phyloP scores from a whole-genome alignment of 2,329 filamentous ascomycete species.

The Colletotrichum chrysophilum region DNA sequence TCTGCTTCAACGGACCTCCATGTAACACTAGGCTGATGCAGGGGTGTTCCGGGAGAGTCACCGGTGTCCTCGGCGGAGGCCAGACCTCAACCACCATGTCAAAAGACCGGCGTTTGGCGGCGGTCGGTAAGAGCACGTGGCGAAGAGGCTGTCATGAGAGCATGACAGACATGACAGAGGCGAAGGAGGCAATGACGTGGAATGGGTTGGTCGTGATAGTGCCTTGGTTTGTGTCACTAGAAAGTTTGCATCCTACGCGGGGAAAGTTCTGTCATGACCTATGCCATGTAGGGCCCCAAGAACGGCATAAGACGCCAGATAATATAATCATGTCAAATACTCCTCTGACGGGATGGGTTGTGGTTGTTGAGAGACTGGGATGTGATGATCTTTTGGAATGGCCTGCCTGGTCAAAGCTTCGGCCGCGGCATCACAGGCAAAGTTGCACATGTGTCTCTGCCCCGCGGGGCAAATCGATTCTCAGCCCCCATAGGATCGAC shows the following conservation, averaged over 20 bases:
- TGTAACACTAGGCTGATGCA: not conserved
- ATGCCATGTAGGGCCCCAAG: not conserved
- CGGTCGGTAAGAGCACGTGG: not conserved
- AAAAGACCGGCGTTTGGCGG: not conserved
- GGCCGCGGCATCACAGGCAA: conserved; percentile 15
- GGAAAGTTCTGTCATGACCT: conserved; percentile 6
- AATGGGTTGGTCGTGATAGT: not conserved
- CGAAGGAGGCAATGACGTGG: not conserved
- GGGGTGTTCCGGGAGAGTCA: not conserved
- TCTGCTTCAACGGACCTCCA: not conserved
- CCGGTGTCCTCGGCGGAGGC: not conserved
- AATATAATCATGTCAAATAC: not conserved
- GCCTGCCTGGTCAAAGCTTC: not conserved
- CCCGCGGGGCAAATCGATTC: not conserved
- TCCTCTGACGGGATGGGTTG: not conserved
- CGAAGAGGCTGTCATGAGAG: not conserved
- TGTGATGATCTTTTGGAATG: accelerated
- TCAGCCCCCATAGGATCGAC: not conserved
- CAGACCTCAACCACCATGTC: not conserved
- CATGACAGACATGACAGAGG: not conserved
- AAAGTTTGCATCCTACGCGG: not conserved
- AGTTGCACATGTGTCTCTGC: not conserved
- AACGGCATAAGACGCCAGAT: not conserved
- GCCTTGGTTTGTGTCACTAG: not conserved
- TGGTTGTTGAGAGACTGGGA: not conserved